These are phyloP conservation scores for Fusarium sterilihyphosum DNA, from an alignment of 2,329 filamentous ascomycete genomes.

Conservation along the genomic window DNA sequence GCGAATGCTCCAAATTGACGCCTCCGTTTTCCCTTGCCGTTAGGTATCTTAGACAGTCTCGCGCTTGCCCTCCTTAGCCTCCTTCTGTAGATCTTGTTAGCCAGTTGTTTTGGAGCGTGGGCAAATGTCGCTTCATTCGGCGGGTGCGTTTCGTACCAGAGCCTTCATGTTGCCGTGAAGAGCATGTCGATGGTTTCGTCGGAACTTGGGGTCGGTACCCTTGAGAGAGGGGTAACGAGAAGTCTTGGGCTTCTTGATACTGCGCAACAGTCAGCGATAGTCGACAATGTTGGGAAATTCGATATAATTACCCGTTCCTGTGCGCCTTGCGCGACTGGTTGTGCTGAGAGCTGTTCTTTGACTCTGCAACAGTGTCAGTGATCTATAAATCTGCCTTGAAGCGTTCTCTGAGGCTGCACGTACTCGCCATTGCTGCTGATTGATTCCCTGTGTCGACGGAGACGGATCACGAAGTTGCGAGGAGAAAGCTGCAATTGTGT, in stretches of 20 bases:
- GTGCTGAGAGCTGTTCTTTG: slow-evolving; percentile 99
- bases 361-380: slow-evolving; percentile 70
- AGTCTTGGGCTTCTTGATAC: slow-evolving; percentile 99
- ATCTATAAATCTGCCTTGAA: neutral
- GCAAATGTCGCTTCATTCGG: slow-evolving; percentile 6
- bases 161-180: slow-evolving; percentile 99
- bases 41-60: slow-evolving; percentile 74
- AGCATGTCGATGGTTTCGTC: slow-evolving; percentile 99
- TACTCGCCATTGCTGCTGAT: slow-evolving; percentile 56
- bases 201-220: slow-evolving; percentile 99
- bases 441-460: slow-evolving; percentile 42
- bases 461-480: slow-evolving; percentile 43
- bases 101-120: neutral
- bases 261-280: slow-evolving; percentile 53
- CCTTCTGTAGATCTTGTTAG: slow-evolving; percentile 75
- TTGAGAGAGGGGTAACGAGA: slow-evolving; percentile 98
- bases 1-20: slow-evolving; percentile 39
- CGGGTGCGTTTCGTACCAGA: slow-evolving; percentile 71
- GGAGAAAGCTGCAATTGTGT: slow-evolving; percentile 45
- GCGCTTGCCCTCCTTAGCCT: slow-evolving; percentile 95
- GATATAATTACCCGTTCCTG: slow-evolving; percentile 87
- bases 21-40: slow-evolving; percentile 26
- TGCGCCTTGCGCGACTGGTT: slow-evolving; percentile 99
- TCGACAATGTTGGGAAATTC: neutral
- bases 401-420: slow-evolving; percentile 33